Evolutionary conservation across 2,329 filamentous ascomycete genomes (phyloP).

Genomic region (Fusarium sp.): DNA sequence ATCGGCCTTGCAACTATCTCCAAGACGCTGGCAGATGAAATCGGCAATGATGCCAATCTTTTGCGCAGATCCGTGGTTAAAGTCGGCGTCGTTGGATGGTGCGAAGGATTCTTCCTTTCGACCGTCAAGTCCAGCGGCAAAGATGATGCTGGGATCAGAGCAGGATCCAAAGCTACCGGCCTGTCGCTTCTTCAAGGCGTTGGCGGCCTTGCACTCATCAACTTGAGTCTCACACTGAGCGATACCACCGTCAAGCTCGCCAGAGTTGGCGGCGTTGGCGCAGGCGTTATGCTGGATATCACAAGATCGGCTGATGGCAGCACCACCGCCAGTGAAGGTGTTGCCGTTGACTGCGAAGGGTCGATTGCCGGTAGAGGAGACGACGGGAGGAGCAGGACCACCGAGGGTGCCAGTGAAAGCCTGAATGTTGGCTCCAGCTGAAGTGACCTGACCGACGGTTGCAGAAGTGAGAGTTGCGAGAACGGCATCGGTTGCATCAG

Average conservation of each 20-base stretch:
- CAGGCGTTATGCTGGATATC: conserved; percentile 63
- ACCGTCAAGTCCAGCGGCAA: neutral
- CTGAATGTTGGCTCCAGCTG: conserved; percentile 53
- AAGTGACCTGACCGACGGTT: neutral
- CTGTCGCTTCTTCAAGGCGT: neutral
- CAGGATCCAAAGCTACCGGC: neutral
- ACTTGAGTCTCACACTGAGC: conserved; percentile 19
- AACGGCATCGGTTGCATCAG: neutral
- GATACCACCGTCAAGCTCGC: conserved; percentile 42
- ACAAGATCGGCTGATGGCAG: conserved; percentile 60
- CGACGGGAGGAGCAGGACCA: conserved; percentile 55
- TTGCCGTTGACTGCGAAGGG: conserved; percentile 65
- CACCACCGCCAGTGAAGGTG: conserved; percentile 61
- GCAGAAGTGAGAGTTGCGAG: neutral
- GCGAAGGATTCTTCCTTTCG: neutral
- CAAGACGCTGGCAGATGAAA: neutral
- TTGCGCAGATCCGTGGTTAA: neutral
- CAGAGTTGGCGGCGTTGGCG: conserved; percentile 59
- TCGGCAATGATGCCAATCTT: neutral
- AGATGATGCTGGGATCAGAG: neutral
- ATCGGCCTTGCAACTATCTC: neutral
- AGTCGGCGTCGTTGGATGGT: neutral
- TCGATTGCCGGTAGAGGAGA: conserved; percentile 48
- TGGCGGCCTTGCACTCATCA: neutral
- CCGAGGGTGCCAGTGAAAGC: conserved; percentile 57